A percentile compares a stretch with the other conserved stretches of the same genome.
Evolutionary conservation across 1,139 yeast genomes (phyloP).

Genomic region (Taphrina deformans): DNA sequence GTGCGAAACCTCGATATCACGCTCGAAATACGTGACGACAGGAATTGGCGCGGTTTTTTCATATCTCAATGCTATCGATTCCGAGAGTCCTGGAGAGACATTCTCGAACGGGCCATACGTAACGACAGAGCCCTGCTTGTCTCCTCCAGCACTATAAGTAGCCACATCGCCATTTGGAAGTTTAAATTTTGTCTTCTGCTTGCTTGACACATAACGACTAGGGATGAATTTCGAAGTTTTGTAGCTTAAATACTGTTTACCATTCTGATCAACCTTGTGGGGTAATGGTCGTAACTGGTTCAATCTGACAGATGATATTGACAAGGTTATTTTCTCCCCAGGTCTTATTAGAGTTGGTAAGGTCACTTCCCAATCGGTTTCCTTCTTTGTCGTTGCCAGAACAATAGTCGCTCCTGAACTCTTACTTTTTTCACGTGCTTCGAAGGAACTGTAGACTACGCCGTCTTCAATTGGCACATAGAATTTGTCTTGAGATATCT

Average conservation of each 20-base stretch:
- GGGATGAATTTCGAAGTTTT: conserved; percentile 59
- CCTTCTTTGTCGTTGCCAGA: conserved; percentile 26
- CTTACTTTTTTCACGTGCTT: conserved; percentile 22
- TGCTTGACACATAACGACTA: conserved; percentile 62
- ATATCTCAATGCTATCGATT: conserved; percentile 57
- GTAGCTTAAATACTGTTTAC: conserved; percentile 60
- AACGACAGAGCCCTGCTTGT: conserved; percentile 52
- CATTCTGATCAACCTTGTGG: conserved; percentile 58
- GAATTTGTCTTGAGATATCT: conserved; percentile 58
- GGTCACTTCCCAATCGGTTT: conserved; percentile 53
- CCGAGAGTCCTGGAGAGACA: conserved; percentile 53
- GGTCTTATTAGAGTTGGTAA: conserved; percentile 71
- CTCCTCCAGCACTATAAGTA: conserved; percentile 36
- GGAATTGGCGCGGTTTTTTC: conserved; percentile 68
- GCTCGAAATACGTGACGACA: conserved; percentile 59
- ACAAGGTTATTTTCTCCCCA: conserved; percentile 49
- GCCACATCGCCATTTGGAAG: conserved; percentile 35
- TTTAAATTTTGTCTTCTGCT: conserved; percentile 51
- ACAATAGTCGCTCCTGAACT: neutral
- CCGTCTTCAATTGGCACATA: conserved; percentile 41
- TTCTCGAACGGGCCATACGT: conserved; percentile 59
- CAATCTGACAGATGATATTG: conserved; percentile 57
- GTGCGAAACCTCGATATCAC: conserved; percentile 83
- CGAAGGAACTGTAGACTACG: conserved; percentile 7
- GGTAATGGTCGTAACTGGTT: conserved; percentile 64